A percentile compares a stretch with the other conserved stretches of the same genome.
Evolutionary conservation across 352 stramenopile genomes (phyloP).

Genomic region (Globisporangium abappressorium): DNA sequence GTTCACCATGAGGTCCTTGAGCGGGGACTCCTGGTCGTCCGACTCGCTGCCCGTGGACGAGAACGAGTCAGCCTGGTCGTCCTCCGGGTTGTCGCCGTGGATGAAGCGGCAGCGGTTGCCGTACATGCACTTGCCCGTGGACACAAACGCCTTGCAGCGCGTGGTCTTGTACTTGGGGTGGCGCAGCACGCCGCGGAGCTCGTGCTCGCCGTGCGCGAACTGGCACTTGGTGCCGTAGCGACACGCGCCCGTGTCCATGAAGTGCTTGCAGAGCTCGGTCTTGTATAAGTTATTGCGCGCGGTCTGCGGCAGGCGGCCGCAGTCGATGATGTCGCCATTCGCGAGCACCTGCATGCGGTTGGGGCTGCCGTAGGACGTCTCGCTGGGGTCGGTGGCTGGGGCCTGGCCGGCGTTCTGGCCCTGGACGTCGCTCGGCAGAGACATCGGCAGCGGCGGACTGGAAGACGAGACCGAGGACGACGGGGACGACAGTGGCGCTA

Average conservation of each 20-base stretch:
- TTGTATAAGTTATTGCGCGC: conserved; percentile 90
- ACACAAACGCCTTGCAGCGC: conserved; percentile 85
- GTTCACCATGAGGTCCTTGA: conserved; percentile 63
- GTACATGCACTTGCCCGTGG: conserved; percentile 86
- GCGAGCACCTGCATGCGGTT: conserved; percentile 76
- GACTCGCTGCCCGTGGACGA: conserved; percentile 66
- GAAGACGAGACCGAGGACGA: not conserved
- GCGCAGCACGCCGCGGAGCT: conserved; percentile 81
- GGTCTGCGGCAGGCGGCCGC: conserved; percentile 63
- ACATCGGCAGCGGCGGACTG: not conserved
- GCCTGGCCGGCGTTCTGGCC: conserved; percentile 17
- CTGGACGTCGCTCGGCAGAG: not conserved
- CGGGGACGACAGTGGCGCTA: not conserved
- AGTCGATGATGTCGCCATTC: conserved; percentile 87
- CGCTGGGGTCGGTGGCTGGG: not conserved
- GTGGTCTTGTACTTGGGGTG: conserved; percentile 92
- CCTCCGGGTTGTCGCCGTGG: conserved; percentile 51
- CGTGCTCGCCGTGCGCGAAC: conserved; percentile 85
- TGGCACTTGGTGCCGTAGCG: conserved; percentile 89
- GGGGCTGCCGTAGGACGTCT: conserved; percentile 39
- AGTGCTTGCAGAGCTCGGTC: conserved; percentile 91
- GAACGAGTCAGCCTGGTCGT: conserved; percentile 36
- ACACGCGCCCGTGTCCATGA: conserved; percentile 81
- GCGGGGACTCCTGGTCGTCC: conserved; percentile 49
- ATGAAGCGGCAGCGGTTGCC: conserved; percentile 88